phyloP scores from a whole-genome alignment of 495 filamentous ascomycete genomes.

The Trichoderma asperelloides region DNA sequence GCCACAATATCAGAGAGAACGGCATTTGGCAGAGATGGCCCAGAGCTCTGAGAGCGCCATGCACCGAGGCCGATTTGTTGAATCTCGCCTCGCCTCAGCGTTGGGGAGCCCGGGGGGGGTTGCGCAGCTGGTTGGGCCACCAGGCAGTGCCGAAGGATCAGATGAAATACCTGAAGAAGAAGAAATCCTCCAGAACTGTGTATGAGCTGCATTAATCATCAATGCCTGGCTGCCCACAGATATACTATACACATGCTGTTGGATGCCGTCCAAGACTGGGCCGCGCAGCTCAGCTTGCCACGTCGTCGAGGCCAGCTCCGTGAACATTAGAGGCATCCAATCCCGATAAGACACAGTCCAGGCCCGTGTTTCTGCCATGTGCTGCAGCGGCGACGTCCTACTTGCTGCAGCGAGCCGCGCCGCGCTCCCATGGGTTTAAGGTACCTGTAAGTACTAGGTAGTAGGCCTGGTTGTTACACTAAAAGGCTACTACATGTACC shows the following conservation, averaged over 20 bases:
- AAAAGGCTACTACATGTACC: too few relatives aligned
- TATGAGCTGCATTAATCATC: too few relatives aligned
- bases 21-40: not conserved
- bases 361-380: not conserved
- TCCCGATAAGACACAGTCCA: too few relatives aligned
- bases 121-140: not conserved
- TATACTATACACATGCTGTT: too few relatives aligned
- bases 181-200: too few relatives aligned
- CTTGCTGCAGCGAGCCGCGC: not conserved
- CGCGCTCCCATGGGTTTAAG: not conserved
- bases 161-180: not conserved
- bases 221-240: too few relatives aligned
- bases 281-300: too few relatives aligned
- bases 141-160: not conserved
- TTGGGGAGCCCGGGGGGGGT: not conserved
- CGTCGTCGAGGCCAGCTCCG: too few relatives aligned
- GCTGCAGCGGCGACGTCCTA: not conserved
- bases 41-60: not conserved
- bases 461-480: too few relatives aligned
- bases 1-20: not conserved
- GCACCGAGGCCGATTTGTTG: not conserved
- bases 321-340: too few relatives aligned
- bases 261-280: too few relatives aligned
- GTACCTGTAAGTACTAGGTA: too few relatives aligned
- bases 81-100: not conserved